phyloP scores from a whole-genome alignment of 129 eudicot species.

The Flaveria sonorensis region DNA sequence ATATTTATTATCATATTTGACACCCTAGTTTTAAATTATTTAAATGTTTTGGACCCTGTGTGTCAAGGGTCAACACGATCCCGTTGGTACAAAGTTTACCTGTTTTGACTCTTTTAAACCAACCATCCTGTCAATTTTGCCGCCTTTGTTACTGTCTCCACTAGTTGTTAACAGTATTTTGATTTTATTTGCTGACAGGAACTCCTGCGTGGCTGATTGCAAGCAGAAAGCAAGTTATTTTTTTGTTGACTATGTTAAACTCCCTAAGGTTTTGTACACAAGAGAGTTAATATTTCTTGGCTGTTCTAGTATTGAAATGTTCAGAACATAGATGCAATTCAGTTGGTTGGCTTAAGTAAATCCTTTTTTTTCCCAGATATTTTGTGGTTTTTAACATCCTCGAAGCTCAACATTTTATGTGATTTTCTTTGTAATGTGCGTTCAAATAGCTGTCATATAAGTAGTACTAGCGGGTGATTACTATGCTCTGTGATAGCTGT shows the following conservation, averaged over 20 bases:
- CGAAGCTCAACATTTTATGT: neutral
- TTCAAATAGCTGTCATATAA: no score
- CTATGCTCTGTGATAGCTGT: no score
- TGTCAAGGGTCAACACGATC: neutral
- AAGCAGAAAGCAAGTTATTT: neutral
- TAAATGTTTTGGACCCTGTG: neutral
- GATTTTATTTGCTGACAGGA: neutral
- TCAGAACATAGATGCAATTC: constrained; percentile 18
- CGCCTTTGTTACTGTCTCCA: neutral
- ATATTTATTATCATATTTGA: neutral
- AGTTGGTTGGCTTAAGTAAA: neutral
- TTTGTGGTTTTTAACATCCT: no score
- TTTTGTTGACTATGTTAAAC: neutral
- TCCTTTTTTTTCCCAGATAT: neutral
- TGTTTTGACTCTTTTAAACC: neutral
- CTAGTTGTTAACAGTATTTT: neutral
- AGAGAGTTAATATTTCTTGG: neutral
- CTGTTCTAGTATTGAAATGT: constrained; percentile 8
- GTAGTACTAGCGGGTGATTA: no score
- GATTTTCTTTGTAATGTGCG: neutral
- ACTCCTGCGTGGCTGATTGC: neutral
- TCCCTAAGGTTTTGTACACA: neutral
- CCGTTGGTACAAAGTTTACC: neutral
- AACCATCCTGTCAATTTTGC: neutral
- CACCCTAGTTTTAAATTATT: neutral